Base-by-base conservation (phyloP, 495 filamentous ascomycete genomes). In the Neurospora sp. region DNA sequence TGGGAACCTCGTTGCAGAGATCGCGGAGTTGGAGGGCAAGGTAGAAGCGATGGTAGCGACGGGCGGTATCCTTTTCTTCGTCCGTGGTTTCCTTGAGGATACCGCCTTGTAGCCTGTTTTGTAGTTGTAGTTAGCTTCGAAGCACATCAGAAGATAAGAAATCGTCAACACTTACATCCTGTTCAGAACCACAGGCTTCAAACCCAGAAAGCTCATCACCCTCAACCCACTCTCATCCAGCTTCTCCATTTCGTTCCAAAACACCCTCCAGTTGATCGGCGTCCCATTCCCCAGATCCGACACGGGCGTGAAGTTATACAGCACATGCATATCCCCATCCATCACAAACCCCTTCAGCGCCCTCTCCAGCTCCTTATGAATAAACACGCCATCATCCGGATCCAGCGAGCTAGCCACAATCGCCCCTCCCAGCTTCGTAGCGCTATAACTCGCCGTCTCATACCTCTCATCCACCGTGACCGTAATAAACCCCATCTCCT, bases 311-410 rank as follows among this genome's bases (percentile, higher is more conserved):
- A 94, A 94, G 73, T 89, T 90, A 78, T 94, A 96, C 69, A 94
- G 87, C 44, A 94, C 85, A 77, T 96, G 93, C 90, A 96, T 90
- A 69, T 96, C 93, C 20, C 91, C 91, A 77, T 94, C 92, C 87
- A 96, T 89, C 20, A 94, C 92, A 73, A 96, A 96, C 7, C 89
- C 91, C 69, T 88, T 84, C 4, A 94, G 79, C 1, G 93, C 91
- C 73, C 86, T 85, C 72, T 84, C 85, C 71, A 94, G 83, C 76
- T 94, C 93, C 69, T 87, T 84, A 75, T 94, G 84, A 9, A 94
- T 84, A 76, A 93, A 94, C 1, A 93, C 79, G 3, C 93, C 93
- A 77, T 94, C 93, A 73, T 92, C 90, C 0, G 92, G 93, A 8
- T 90, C 86, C 41, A 96, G 85, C 0, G 89, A 88, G 1, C 92